Percentiles rank a stretch among this genome's conserved stretches.
phyloP scores from a whole-genome alignment of 352 stramenopile species.

The Lagenidium giganteum region DNA sequence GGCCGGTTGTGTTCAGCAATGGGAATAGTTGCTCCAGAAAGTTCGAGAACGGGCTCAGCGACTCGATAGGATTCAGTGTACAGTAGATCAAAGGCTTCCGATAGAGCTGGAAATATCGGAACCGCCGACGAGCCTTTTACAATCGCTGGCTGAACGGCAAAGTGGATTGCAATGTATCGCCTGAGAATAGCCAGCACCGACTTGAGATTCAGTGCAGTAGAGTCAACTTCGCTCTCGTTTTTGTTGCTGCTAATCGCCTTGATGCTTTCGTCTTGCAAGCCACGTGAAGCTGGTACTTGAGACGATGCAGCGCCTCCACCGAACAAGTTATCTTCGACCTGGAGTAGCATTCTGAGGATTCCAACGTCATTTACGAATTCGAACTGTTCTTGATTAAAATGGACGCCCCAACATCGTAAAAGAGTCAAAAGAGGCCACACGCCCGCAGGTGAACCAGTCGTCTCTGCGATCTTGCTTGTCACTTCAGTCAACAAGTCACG shows the following conservation, averaged over 20 bases:
- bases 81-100: slow-evolving; percentile 1
- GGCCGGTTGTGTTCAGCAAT: no score
- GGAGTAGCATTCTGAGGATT: slow-evolving; percentile 6
- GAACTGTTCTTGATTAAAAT: slow-evolving; percentile 12
- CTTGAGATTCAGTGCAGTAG: no score
- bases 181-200: no score
- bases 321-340: neutral
- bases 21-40: no score
- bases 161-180: neutral
- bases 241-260: no score
- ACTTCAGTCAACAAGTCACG: slow-evolving; percentile 9
- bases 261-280: slow-evolving; percentile 11
- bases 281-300: no score
- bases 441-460: neutral
- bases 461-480: neutral
- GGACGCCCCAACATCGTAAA: slow-evolving; percentile 8
- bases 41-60: no score
- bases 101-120: neutral
- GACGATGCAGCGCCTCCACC: no score
- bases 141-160: neutral
- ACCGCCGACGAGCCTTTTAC: neutral
- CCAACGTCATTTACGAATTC: slow-evolving; percentile 18
- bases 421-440: slow-evolving; percentile 3
- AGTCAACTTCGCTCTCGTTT: no score
- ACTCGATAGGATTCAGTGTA: no score